Base-by-base conservation (phyloP, 2,329 filamentous ascomycete genomes). In the Cladophialophora exuberans region DNA sequence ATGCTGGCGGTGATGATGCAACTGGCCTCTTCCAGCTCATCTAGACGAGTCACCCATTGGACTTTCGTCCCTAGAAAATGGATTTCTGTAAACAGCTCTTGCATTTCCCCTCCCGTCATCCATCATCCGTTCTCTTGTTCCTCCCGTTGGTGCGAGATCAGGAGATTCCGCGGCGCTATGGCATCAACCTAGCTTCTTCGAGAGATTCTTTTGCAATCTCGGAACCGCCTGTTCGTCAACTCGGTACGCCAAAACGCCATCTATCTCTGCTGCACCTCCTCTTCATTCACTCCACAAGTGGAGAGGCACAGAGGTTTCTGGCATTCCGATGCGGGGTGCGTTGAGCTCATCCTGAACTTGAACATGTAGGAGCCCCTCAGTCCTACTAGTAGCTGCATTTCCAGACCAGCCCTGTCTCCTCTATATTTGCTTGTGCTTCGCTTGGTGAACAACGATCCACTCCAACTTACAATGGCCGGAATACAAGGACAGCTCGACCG, bases 401-500 rank as follows among this genome's bases (percentile, higher is more conserved):
- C 44, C 18, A 25, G 13, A 28, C 13, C 13, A 6, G 31, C 15
- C 25, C 39, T 51, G 18, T 28, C 25, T 20, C 15, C 26, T 36
- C 36, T 10, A 41, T 13, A 28, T 26, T 10, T 44, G 30, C 10
- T 15, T 28, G 20, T 35, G 18, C n/a, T 43, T 43, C 20, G 15
- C 43, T 22, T 48, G 4, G 35, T 15, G 25, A 17, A 15, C 28
- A 31, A 41, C 31, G 20, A 18, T 22, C 28, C 23, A 28, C 18
- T 25, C 25, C n/a, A 10, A 28, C 20, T 28, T 30, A 52, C 28
- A 15, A 62, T 62, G 50, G 38, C 57, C 46, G 62, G 38, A 13
- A 62, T 64, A 20, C 62, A 64, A 55, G 53, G 39, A n/a, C 62
- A 64, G 42, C 51, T 64, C 44, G 58, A 64, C 39, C 53, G 52